Evolutionary conservation across 345 rosid genomes (phyloP).

Genomic region (Moricandia arvensis): DNA sequence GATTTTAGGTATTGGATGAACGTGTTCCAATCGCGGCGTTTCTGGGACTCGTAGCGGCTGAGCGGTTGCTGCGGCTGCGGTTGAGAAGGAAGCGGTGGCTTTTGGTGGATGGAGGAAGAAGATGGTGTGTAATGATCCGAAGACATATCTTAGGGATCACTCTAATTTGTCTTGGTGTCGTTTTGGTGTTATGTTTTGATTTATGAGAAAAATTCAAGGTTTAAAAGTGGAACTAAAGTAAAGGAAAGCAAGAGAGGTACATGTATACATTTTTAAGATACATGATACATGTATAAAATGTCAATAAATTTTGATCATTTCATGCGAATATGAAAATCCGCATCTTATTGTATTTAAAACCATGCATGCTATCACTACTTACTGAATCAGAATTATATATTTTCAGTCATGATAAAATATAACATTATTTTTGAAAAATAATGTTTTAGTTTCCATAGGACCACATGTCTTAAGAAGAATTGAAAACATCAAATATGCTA

Average conservation of each 20-base stretch:
- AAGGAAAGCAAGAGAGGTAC: neutral
- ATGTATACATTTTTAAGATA: neutral
- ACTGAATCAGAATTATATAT: neutral
- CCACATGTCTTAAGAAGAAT: neutral
- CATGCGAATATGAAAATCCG: neutral
- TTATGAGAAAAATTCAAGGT: slow-evolving; percentile 6
- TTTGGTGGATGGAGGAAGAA: slow-evolving; percentile 26
- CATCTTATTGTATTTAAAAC: neutral
- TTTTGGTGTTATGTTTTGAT: slow-evolving; percentile 18
- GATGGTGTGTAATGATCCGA: slow-evolving; percentile 31
- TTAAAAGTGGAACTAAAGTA: slow-evolving; percentile 24
- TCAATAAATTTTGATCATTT: neutral
- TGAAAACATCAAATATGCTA: neutral
- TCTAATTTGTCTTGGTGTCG: neutral
- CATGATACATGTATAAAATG: slow-evolving; percentile 3
- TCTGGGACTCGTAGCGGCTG: slow-evolving; percentile 91
- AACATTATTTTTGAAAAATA: neutral
- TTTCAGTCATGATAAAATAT: neutral
- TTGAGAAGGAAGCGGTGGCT: slow-evolving; percentile 16
- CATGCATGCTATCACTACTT: slow-evolving; percentile 1
- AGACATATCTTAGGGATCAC: slow-evolving; percentile 15
- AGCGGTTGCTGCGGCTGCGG: slow-evolving; percentile 37
- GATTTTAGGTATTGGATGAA: slow-evolving; percentile 82
- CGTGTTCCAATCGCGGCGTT: slow-evolving; percentile 91
- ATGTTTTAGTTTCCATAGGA: neutral